Conservation (phyloP, 257 asterid species). For the Lycium ferocissimum region DNA sequence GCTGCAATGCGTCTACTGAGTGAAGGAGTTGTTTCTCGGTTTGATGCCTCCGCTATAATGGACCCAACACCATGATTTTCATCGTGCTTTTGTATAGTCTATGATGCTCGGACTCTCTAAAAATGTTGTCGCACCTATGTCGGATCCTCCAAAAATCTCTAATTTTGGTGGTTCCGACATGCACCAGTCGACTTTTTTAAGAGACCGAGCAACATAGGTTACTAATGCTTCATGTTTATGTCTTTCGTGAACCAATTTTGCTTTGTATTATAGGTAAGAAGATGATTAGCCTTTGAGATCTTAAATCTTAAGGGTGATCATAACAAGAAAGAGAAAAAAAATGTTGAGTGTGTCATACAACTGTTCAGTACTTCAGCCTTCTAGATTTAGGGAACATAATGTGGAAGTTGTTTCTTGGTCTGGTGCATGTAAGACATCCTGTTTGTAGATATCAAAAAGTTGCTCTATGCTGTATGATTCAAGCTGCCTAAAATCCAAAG, state of each 20-base stretch:
- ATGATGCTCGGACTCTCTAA: too few relatives aligned
- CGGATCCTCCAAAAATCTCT: too few relatives aligned
- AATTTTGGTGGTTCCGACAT: too few relatives aligned
- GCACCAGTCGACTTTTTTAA: too few relatives aligned
- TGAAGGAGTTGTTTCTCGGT: slow-evolving; percentile 52
- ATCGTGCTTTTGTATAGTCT: neutral
- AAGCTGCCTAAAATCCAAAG: neutral
- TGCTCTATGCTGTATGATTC: neutral
- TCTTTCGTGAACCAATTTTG: neutral
- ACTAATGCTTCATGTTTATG: neutral
- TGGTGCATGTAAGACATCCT: neutral
- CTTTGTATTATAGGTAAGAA: neutral
- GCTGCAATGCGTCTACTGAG: slow-evolving; percentile 92
- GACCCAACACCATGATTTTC: slow-evolving; percentile 47
- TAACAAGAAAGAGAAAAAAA: neutral
- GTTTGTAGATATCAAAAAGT: neutral
- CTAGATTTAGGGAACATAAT: neutral
- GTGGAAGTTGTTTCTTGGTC: neutral
- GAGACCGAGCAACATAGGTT: neutral
- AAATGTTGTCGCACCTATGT: too few relatives aligned
- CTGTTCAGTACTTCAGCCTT: neutral
- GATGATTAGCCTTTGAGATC: neutral
- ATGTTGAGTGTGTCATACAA: neutral
- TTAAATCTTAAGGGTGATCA: neutral
- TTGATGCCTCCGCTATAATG: slow-evolving; percentile 54